Evolutionary conservation across 2,329 filamentous ascomycete genomes (phyloP), one percentile per base, ranked within the genome.

Genomic region (Cladobotryum protrusum): DNA sequence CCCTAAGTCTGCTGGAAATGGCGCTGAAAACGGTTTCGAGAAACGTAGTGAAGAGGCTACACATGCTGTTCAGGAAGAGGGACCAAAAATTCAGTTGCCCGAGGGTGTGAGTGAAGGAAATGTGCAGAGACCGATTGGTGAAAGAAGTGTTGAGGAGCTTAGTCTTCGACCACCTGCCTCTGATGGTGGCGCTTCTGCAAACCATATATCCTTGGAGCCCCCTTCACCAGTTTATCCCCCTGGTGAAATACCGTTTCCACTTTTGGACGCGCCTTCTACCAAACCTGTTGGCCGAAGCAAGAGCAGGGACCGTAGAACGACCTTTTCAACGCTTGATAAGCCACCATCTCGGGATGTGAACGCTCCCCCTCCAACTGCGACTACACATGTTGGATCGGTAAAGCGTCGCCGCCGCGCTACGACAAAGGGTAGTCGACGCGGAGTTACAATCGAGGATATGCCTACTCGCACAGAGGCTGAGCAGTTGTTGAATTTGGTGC

Each of bases 381-480:
- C 47, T 55, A 66, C 62, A 42, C 66, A 60, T 46, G 59, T 66
- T 9, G 74, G 75, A 4, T 81, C 80, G 18, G 72, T 80, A 49
- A 83, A 75, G 62, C 77, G 80, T 43, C 78, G 86, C 41, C 78
- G 85, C 43, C 78, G 88, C 32, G 83, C 81, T 1, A 86, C 82
- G 24, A 91, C 87, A 36, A 85, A 81, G 68, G 78, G 80, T 52
- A 86, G 81, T 58, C 79, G 80, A 32, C 78, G 81, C 39, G 81
- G 81, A 1, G 81, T 85, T 57, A 73, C 78, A 48, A 76, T 77
- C 1, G 91, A 96, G 54, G 89, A 95, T 46, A 73, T 96, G 57
- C 76, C 96, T 47, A 77, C 79, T 24, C 81, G 81, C 48, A 77
- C 79, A 5, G 88, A 95, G 57, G 88, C 90, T 1, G 91, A 95